These are phyloP conservation scores for Micromonas commoda DNA, from an alignment of 139 green algal genomes.

Conservation along the genomic window DNA sequence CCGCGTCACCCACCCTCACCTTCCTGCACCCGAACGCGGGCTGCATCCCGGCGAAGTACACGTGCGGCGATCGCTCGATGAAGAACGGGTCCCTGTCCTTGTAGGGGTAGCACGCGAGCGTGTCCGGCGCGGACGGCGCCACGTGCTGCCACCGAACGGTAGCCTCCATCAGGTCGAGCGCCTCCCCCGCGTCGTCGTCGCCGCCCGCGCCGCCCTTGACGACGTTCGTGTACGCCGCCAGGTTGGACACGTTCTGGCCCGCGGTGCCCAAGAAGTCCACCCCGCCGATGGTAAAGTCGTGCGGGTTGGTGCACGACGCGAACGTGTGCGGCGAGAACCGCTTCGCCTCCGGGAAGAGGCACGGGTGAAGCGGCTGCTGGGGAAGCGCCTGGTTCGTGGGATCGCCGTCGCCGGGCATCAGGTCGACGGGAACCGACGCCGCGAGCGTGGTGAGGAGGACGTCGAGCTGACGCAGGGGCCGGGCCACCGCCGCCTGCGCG, in stretches of 20 bases:
- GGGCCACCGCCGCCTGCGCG: neutral
- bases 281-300: slow-evolving; percentile 57
- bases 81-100: slow-evolving; percentile 87
- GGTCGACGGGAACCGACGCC: slow-evolving; percentile 71
- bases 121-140: slow-evolving; percentile 91
- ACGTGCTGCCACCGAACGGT: slow-evolving; percentile 81
- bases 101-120: slow-evolving; percentile 87
- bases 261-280: slow-evolving; percentile 75
- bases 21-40: slow-evolving; percentile 58
- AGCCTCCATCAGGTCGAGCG: slow-evolving; percentile 57
- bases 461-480: slow-evolving; percentile 36
- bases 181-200: slow-evolving; percentile 35
- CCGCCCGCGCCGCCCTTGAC: neutral
- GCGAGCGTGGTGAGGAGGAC: slow-evolving; percentile 38
- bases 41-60: slow-evolving; percentile 91
- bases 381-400: slow-evolving; percentile 84
- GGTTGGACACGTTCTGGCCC: slow-evolving; percentile 86
- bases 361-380: slow-evolving; percentile 92
- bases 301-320: slow-evolving; percentile 75
- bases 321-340: slow-evolving; percentile 42
- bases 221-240: slow-evolving; percentile 52
- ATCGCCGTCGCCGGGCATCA: slow-evolving; percentile 89
- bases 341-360: slow-evolving; percentile 62
- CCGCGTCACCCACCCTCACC: slow-evolving; percentile 40
- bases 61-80: slow-evolving; percentile 69